Evolutionary conservation across 345 rosid species (phyloP), one percentile per base, ranked within the genome.

Genomic region (Jatropha curcas): DNA sequence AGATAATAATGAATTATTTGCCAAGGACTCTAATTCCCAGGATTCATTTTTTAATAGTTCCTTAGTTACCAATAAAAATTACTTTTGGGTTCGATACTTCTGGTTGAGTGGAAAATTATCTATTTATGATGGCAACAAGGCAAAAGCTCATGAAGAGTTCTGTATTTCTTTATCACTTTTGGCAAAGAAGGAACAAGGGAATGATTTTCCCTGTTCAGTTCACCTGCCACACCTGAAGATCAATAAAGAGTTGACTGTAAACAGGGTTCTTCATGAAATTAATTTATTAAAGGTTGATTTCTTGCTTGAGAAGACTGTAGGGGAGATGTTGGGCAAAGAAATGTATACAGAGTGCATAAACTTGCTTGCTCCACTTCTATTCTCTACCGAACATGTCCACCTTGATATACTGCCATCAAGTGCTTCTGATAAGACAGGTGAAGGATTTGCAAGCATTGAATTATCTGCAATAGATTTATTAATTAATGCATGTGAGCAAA

Each of bases 21-120:
- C 72, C 63, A 67, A 58, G 22, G 60, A 53, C 68, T 51, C 74
- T 51, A 46, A 31, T 65, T 74, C 68, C 71, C 70, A 67, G 72
- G 77, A 78, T 65, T 79, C 84, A 30, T 30, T 64, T 71, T 35
- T 76, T 50, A 71, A 71, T 50, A 71, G 57, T 71, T 72, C 76
- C 77, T 74, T 82, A 34, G 72, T 78, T 78, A 71, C 74, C 46
- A 50, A 75, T 73, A 89, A 88, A 70, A 81, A 78, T 68, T 81
- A 87, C 71, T 91, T 92, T 72, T 92, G 99, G 99, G 80, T 75
- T 80, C 86, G 98, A 27, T 92, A 84, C 81, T 91, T 87, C 84
- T 95, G 98, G 97, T 83, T 92, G 85, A 90, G 94, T 80, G 99
- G 96, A 41, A 89, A 83, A 71, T 76, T 95, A 76, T 92, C 97